Conservation (phyloP, 108 stramenopile genomes). For the Discostella pseudostelligera region DNA sequence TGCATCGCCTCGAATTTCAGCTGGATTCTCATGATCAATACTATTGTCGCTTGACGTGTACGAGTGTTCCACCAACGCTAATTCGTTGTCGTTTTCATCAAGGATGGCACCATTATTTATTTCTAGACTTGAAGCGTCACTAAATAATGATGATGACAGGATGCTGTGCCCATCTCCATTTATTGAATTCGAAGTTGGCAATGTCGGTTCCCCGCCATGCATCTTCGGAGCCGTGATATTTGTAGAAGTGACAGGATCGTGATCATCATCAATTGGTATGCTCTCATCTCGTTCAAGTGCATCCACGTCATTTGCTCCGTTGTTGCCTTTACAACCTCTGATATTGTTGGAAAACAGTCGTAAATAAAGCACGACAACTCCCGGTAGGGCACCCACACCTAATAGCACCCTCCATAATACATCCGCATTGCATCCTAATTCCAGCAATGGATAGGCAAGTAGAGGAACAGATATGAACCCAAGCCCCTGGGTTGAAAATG, state of each 20-base stretch:
- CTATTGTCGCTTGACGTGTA: conserved; percentile 21
- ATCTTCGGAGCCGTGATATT: neutral
- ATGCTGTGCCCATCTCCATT: conserved; percentile 4
- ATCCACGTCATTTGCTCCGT: neutral
- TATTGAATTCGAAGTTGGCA: conserved; percentile 4
- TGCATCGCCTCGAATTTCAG: conserved; percentile 2
- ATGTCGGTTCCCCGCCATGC: conserved; percentile 13
- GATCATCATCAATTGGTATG: neutral
- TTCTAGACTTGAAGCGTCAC: conserved; percentile 5
- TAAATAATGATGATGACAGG: conserved; percentile 17
- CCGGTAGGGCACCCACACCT: conserved; percentile 49
- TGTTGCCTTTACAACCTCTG: conserved; percentile 2
- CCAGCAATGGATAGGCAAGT: conserved; percentile 33
- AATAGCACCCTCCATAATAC: conserved; percentile 46
- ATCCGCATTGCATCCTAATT: conserved; percentile 22
- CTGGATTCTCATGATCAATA: neutral
- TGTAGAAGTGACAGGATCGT: neutral
- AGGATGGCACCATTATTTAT: neutral
- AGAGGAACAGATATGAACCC: conserved; percentile 58
- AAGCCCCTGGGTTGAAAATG: conserved; percentile 67
- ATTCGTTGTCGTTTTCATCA: conserved; percentile 22
- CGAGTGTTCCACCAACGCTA: conserved; percentile 33
- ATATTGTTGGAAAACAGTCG: conserved; percentile 13
- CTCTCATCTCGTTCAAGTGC: neutral
- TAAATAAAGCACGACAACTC: conserved; percentile 38